Conservation (phyloP, 2,329 filamentous ascomycete species). For the Colletotrichum sublineola region DNA sequence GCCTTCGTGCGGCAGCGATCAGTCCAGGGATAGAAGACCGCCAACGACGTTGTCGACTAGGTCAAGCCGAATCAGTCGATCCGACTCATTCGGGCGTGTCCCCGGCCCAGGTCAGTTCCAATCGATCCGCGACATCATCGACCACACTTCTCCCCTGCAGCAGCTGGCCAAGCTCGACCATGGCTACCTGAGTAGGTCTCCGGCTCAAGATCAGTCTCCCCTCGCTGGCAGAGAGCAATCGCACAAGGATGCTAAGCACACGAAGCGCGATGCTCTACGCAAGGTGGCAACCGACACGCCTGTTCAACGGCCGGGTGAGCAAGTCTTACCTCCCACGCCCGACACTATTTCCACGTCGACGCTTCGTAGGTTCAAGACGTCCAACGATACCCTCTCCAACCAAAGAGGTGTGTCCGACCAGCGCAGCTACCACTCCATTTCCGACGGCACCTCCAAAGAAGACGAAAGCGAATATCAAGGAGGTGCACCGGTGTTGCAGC, state of each 20-base stretch:
- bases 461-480: conserved; percentile 38
- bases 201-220: conserved; percentile 47
- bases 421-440: conserved; percentile 50
- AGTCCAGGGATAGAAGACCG: not conserved
- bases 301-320: conserved; percentile 56
- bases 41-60: not conserved
- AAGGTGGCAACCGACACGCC: conserved; percentile 64
- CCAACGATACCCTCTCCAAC: conserved; percentile 61
- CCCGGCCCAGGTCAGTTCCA: conserved; percentile 55
- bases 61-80: conserved; percentile 41
- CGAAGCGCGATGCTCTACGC: conserved; percentile 63
- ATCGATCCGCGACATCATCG: conserved; percentile 62
- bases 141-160: conserved; percentile 63
- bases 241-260: conserved; percentile 55
- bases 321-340: conserved; percentile 68
- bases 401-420: conserved; percentile 49
- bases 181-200: conserved; percentile 47
- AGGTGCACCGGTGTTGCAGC: conserved; percentile 45
- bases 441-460: conserved; percentile 46
- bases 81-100: conserved; percentile 50
- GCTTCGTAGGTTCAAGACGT: conserved; percentile 63
- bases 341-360: conserved; percentile 72
- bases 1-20: conserved; percentile 15
- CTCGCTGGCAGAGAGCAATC: conserved; percentile 43
- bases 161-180: conserved; percentile 61